Base-by-base conservation (phyloP, 805 yeast genomes). In the Millerozyma miso region DNA sequence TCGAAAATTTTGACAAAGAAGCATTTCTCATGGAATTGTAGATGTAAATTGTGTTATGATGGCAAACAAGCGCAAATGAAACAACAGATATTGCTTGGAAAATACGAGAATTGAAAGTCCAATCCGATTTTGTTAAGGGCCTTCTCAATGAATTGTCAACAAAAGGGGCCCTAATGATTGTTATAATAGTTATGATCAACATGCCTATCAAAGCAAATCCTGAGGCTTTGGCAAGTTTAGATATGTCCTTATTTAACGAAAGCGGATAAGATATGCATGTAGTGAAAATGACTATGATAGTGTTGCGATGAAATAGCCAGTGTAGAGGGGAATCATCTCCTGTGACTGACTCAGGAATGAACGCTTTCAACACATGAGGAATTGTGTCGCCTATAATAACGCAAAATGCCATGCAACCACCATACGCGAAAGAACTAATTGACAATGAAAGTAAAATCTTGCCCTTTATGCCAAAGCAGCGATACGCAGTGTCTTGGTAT, bases 301-400 rank as follows among this genome's bases (percentile, higher is more conserved):
- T 68, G 51, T 85, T 82, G 49, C 98, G 68, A 34, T 76, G 70
- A 41, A 87, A 72, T 2, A 88, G 41, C 63, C 85, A 74, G 1
- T 73, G 69, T 4, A 83, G 31, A 12, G 59, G 38, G 3, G 66
- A 49, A 14, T 50, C 61, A 5, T 55, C 31, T 7, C 41, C 50
- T 8, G 71, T 63, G 3, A 72, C 53, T 14, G 71, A 60, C 13
- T 52, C 47, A 0, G 85, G 83, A 45, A 88, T 74, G 29, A 88
- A 58, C 3, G 88, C 78, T 43, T 80, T 68, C 38, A 91, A 60
- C 3, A 90, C 96, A 60, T 88, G 96, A 0, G 98, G 97, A 31
- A 91, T 81, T 0, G 97, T 86, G 56, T 90, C 98, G 16, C 98
- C 98, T 26, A 90, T 88, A 50, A 90, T 91, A 40, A 90, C 90